Evolutionary conservation across 352 stramenopile species (phyloP).

Genomic region (Bremia lactucae): DNA sequence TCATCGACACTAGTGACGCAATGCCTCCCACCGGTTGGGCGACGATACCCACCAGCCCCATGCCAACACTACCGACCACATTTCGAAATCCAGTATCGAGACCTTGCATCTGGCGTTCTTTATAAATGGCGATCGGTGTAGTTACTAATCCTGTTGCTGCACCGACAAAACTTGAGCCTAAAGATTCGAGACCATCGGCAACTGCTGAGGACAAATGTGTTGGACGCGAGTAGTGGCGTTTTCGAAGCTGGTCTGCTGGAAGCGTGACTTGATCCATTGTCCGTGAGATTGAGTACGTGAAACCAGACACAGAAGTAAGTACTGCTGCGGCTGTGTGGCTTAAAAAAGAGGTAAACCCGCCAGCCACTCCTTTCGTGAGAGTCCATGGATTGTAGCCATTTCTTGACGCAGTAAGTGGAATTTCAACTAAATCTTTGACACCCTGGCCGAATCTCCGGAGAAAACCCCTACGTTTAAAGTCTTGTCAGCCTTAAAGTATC

Average conservation of each 20-base stretch:
- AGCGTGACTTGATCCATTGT: conserved; percentile 77
- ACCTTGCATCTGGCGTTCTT: conserved; percentile 52
- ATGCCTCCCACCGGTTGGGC: conserved; percentile 68
- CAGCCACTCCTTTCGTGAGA: conserved; percentile 58
- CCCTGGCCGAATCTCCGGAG: conserved; percentile 56
- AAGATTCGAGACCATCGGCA: conserved; percentile 46
- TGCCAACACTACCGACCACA: conserved; percentile 59
- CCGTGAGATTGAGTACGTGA: conserved; percentile 72
- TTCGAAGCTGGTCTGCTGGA: conserved; percentile 42
- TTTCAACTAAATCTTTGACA: conserved; percentile 68
- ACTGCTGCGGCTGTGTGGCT: conserved; percentile 55
- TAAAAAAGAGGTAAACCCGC: conserved; percentile 60
- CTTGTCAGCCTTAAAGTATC: conserved; percentile 1
- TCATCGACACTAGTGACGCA: conserved; percentile 63
- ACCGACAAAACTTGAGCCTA: conserved; percentile 67
- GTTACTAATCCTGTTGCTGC: conserved; percentile 66
- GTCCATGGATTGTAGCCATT: conserved; percentile 72
- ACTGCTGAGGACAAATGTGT: conserved; percentile 54
- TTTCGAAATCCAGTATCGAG: conserved; percentile 47
- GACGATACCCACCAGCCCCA: conserved; percentile 70
- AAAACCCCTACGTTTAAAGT: conserved; percentile 43
- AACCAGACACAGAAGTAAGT: conserved; percentile 64
- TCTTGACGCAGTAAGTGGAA: conserved; percentile 49
- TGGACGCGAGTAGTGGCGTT: conserved; percentile 53
- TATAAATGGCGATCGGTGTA: conserved; percentile 65